Conservation (phyloP, 768 basidiomycete genomes). For the Tricholoma terreum region DNA sequence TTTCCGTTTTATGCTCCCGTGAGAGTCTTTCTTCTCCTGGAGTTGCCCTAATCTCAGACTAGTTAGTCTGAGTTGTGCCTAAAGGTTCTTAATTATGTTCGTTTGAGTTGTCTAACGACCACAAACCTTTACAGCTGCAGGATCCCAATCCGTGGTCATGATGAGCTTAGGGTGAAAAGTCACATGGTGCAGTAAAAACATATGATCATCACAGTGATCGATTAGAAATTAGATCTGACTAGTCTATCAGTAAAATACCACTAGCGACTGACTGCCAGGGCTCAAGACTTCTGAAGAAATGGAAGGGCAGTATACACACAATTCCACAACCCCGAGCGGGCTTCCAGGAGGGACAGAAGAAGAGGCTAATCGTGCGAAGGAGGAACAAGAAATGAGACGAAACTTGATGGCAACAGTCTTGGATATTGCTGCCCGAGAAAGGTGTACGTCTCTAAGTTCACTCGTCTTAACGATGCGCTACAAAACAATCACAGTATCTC, state of each 20-base stretch:
- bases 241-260: too few species aligned
- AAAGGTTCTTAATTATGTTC: slow-evolving; percentile 9
- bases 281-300: too few species aligned
- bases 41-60: slow-evolving; percentile 66
- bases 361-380: slow-evolving; percentile 52
- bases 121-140: slow-evolving; percentile 35
- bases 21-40: slow-evolving; percentile 66
- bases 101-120: not conserved
- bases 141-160: slow-evolving; percentile 29
- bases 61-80: slow-evolving; percentile 64
- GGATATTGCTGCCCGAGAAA: slow-evolving; percentile 75
- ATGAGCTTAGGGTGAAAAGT: not conserved
- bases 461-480: slow-evolving; percentile 2
- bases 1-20: slow-evolving; percentile 56
- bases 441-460: slow-evolving; percentile 46
- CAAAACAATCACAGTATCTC: slow-evolving; percentile 54
- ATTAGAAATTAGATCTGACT: too few species aligned
- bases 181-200: too few species aligned
- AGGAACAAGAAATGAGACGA: slow-evolving; percentile 71
- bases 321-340: slow-evolving; percentile 2
- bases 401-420: slow-evolving; percentile 78
- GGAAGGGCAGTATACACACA: slow-evolving; percentile 9
- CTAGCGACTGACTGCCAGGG: too few species aligned
- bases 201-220: too few species aligned
- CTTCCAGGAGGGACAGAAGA: slow-evolving; percentile 34